A percentile compares a stretch with the other conserved stretches of the same genome.
Evolutionary conservation across 1,284 basidiomycete genomes (phyloP).

Genomic region (Ganoderma resinaceum): DNA sequence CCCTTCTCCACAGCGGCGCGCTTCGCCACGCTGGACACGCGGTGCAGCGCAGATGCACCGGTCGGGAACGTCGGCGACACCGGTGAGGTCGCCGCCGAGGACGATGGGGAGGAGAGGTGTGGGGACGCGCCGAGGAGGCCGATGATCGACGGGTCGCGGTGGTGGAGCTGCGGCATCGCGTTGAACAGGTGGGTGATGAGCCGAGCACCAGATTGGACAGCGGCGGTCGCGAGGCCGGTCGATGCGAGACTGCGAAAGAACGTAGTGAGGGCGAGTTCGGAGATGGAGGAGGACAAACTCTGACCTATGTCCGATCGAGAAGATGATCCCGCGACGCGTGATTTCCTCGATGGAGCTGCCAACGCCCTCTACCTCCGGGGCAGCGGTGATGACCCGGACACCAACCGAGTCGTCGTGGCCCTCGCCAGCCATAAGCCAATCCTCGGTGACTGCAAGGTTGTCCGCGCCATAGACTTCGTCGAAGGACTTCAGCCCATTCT

Average conservation of each 20-base stretch:
- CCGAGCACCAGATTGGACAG: conserved; percentile 74
- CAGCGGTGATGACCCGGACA: conserved; percentile 86
- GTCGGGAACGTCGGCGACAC: conserved; percentile 28
- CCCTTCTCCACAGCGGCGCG: conserved; percentile 32
- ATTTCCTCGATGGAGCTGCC: conserved; percentile 71
- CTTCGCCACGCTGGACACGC: conserved; percentile 32
- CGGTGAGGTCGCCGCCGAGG: conserved; percentile 37
- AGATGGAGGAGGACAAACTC: background rate
- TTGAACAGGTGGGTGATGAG: conserved; percentile 95
- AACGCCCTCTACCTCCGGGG: conserved; percentile 87
- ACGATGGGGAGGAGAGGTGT: conserved; percentile 52
- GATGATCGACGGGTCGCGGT: conserved; percentile 86
- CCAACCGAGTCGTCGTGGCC: conserved; percentile 52
- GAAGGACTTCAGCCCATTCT: conserved; percentile 66
- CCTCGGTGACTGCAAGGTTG: conserved; percentile 66
- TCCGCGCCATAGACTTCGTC: conserved; percentile 77
- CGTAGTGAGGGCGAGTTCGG: background rate
- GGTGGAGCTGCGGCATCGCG: conserved; percentile 88
- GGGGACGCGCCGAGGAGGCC: conserved; percentile 85
- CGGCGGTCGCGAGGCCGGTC: conserved; percentile 71
- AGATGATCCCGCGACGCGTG: conserved; percentile 71
- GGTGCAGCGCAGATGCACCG: conserved; percentile 19
- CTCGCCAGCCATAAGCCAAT: conserved; percentile 63
- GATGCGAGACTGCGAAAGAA: conserved; percentile 57
- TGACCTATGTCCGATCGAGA: conserved; percentile 89